These are phyloP conservation scores for Calycina marina DNA, from an alignment of 2,329 filamentous ascomycete genomes.

Conservation along the genomic window DNA sequence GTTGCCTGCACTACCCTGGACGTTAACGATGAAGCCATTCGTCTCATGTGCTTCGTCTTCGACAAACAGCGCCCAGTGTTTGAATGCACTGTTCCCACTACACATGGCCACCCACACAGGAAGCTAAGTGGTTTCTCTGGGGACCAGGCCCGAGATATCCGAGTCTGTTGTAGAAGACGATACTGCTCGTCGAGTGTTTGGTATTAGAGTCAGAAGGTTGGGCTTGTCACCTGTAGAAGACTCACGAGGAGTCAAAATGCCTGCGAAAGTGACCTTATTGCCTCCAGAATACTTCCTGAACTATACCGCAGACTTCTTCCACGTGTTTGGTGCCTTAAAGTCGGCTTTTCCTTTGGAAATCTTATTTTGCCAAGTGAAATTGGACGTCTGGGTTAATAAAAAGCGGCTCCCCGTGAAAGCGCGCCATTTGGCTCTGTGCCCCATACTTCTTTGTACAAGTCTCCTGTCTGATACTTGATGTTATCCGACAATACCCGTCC, in stretches of 20 bases:
- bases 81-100: background rate
- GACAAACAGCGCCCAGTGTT: conserved; percentile 1
- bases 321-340: background rate
- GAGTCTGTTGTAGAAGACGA: background rate
- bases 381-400: background rate
- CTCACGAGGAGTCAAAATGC: background rate
- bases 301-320: background rate
- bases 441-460: background rate
- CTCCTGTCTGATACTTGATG: background rate
- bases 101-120: background rate
- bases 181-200: background rate
- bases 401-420: background rate
- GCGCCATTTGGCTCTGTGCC: background rate
- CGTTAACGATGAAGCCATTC: background rate
- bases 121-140: background rate
- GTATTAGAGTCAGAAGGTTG: background rate
- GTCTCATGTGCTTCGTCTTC: background rate
- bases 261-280: background rate
- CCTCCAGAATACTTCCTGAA: background rate
- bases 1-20: background rate
- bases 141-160: background rate
- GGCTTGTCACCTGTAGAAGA: background rate
- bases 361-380: background rate
- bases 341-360: background rate
- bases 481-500: background rate